Percentiles rank a stretch among this genome's conserved stretches.
Conservation (phyloP, 2,329 filamentous ascomycete genomes). For the Chaetomium globosum region DNA sequence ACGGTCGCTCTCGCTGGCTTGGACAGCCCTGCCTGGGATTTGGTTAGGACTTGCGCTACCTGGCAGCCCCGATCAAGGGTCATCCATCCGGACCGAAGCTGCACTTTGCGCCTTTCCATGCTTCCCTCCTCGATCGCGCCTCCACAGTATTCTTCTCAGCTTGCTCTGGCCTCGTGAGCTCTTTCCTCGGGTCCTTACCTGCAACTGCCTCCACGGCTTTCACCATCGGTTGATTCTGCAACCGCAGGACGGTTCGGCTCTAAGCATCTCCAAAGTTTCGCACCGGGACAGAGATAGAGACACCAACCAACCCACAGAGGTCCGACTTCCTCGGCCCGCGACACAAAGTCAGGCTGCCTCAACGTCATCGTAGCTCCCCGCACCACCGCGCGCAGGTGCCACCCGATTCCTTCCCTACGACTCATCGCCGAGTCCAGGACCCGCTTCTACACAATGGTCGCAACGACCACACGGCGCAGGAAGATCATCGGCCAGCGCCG, state of each 20-base stretch:
- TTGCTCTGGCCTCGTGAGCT: background rate
- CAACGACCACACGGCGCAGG: conserved; percentile 56
- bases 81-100: conserved; percentile 17
- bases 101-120: conserved; percentile 14
- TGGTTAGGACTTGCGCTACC: conserved; percentile 19
- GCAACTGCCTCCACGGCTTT: conserved; percentile 12
- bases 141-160: conserved; percentile 1
- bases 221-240: conserved; percentile 21
- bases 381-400: conserved; percentile 30
- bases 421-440: conserved; percentile 19
- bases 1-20: conserved; percentile 20
- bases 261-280: conserved; percentile 14
- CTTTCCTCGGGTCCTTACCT: conserved; percentile 5
- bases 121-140: conserved; percentile 3
- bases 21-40: conserved; percentile 23
- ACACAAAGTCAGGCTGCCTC: conserved; percentile 33
- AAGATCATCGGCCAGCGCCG: conserved; percentile 69
- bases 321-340: conserved; percentile 24
- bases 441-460: conserved; percentile 36
- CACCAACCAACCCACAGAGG: background rate
- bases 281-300: conserved; percentile 15
- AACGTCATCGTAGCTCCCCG: conserved; percentile 34
- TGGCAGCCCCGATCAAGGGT: conserved; percentile 9
- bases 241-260: conserved; percentile 34
- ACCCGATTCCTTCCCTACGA: conserved; percentile 21